Evolutionary conservation across 805 yeast genomes (phyloP), one percentile per base, ranked within the genome.

Genomic region (Grigorovia transvaalensis): DNA sequence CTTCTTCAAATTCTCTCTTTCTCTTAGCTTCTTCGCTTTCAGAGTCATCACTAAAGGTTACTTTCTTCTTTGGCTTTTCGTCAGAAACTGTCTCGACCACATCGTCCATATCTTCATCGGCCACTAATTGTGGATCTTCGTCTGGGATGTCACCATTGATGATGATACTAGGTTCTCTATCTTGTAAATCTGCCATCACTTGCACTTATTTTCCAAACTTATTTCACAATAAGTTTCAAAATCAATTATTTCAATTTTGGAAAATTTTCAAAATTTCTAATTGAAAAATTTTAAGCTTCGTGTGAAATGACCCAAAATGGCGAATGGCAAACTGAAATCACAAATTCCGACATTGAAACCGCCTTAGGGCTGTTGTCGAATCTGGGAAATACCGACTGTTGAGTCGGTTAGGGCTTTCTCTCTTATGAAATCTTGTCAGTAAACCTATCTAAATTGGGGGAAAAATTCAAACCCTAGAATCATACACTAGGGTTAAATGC

Each of bases 1-100:
- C 96, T 71, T 88, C 98, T 76, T 88, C 95, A 62, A 93, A 90
- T 69, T 91, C 97, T 65, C 81, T 77, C 63, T 77, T 76, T 63
- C 88, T 83, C 55, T 77, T 79, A 69, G 85, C 96, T 65, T 84
- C 95, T 54, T 81, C 88, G 54, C 77, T 80, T 57, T 81, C 87
- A 46, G 77, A 78, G 30, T 69, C 77, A 49, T 83, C 88, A 42
- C 89, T 89, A 68, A 90, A 90, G 5, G 93, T 79, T 48, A 91
- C 98, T 33, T 83, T 74, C 71, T 90, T 90, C 72, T 84, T 78
- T 49, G 68, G 61, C 45, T 73, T 61, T 59, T 70, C 61, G 50
- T 69, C 73, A 27, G 50, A 51, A 46, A 70, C 77, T 51, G 66
- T 75, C 30, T 56, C 61, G 15, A 51, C 59, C 15, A 55, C 51